Percentiles rank a stretch among this genome's conserved stretches.
phyloP scores from a whole-genome alignment of 106 monocot species.

The Triglochin maritima region DNA sequence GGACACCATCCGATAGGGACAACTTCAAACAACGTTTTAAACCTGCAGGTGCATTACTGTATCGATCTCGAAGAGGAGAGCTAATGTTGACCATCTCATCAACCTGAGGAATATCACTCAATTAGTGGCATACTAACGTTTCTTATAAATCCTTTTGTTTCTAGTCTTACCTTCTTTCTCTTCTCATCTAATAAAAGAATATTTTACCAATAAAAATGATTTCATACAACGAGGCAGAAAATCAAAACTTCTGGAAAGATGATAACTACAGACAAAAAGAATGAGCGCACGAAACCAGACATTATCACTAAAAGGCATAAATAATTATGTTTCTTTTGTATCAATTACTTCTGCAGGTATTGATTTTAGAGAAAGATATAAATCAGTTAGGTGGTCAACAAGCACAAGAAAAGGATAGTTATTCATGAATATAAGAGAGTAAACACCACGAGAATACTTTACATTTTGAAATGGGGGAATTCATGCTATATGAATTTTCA shows the following conservation, averaged over 20 bases:
- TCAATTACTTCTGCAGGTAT: too few species aligned
- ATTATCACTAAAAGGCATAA: background rate
- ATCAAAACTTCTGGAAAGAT: background rate
- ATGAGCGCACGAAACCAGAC: background rate
- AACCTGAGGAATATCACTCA: constrained; percentile 30
- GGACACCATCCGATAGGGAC: constrained; percentile 76
- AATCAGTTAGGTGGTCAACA: too few species aligned
- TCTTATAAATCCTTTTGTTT: background rate
- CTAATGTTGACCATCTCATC: constrained; percentile 79
- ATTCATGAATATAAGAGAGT: too few species aligned
- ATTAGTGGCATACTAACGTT: too few species aligned
- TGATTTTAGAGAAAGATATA: too few species aligned
- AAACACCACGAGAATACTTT: too few species aligned
- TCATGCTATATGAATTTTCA: too few species aligned
- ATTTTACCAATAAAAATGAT: background rate
- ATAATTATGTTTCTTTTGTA: too few species aligned
- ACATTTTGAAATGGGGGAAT: too few species aligned
- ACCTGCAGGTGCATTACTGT: constrained; percentile 43
- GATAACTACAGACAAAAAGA: background rate
- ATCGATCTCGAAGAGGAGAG: constrained; percentile 58
- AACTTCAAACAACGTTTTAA: constrained; percentile 78
- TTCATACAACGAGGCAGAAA: background rate
- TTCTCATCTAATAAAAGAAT: background rate
- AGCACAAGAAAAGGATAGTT: too few species aligned
- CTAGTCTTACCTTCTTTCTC: background rate